Percentiles rank a stretch among this genome's conserved stretches.
phyloP scores from a whole-genome alignment of 495 filamentous ascomycete genomes.

The Acidiella bohemica region DNA sequence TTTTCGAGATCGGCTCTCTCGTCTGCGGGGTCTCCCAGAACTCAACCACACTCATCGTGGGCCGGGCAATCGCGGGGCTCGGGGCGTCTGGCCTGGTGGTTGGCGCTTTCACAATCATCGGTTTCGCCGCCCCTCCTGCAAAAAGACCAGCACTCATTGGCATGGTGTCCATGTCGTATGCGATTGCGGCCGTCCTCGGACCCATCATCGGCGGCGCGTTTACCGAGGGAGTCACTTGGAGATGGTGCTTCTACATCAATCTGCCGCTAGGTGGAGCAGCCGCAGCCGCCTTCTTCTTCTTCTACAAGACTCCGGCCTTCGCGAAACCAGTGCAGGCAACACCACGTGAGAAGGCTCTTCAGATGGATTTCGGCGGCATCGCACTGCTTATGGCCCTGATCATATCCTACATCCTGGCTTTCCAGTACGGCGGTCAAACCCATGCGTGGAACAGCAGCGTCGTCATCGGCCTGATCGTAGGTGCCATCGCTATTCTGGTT shows the following conservation, averaged over 20 bases:
- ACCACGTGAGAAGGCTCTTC: constrained; percentile 21
- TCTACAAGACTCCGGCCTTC: constrained; percentile 27
- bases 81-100: constrained; percentile 21
- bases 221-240: constrained; percentile 32
- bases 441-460: constrained; percentile 23
- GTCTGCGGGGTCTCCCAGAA: constrained; percentile 18
- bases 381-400: constrained; percentile 17
- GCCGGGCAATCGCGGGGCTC: constrained; percentile 20
- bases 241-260: constrained; percentile 47
- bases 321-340: constrained; percentile 16
- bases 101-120: constrained; percentile 25
- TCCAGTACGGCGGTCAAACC: constrained; percentile 23
- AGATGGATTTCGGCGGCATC: constrained; percentile 21
- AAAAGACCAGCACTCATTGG: constrained; percentile 30
- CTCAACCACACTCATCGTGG: constrained; percentile 19
- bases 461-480: constrained; percentile 37
- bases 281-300: constrained; percentile 30
- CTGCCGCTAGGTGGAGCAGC: constrained; percentile 37
- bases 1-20: constrained; percentile 16
- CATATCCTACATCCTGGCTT: constrained; percentile 18
- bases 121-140: constrained; percentile 24
- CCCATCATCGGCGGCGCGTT: constrained; percentile 40
- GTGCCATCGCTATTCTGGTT: constrained; percentile 19
- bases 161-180: constrained; percentile 31
- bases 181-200: constrained; percentile 32